Evolutionary conservation across 2,329 filamentous ascomycete genomes (phyloP).

Genomic region (Amylocarpus encephaloides): DNA sequence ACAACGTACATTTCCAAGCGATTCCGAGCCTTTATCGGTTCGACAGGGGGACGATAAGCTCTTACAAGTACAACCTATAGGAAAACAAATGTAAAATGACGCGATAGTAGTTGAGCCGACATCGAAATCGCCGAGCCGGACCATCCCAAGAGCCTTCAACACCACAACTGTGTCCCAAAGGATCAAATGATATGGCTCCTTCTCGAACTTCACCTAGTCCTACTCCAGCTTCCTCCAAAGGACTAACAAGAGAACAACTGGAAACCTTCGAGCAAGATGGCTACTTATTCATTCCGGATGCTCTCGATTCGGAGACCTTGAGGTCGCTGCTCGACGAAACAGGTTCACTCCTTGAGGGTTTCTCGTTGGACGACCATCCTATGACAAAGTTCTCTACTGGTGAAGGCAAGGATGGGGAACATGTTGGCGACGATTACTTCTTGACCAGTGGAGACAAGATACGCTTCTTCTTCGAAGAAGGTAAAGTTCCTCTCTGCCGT

Average conservation of each 20-base stretch:
- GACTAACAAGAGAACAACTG: slow-evolving; percentile 67
- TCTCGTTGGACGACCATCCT: slow-evolving; percentile 77
- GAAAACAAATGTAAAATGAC: too few relatives aligned
- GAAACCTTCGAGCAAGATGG: slow-evolving; percentile 72
- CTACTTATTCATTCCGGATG: slow-evolving; percentile 80
- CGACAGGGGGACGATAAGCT: too few relatives aligned
- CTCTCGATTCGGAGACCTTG: slow-evolving; percentile 61
- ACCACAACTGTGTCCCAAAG: background rate
- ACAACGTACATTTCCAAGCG: too few relatives aligned
- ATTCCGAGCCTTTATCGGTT: too few relatives aligned
- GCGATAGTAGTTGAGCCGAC: too few relatives aligned
- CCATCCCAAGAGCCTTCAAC: too few relatives aligned
- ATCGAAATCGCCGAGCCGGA: too few relatives aligned
- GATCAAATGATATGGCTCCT: slow-evolving; percentile 18
- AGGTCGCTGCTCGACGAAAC: slow-evolving; percentile 67
- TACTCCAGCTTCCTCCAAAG: slow-evolving; percentile 27
- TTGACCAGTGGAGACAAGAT: slow-evolving; percentile 83
- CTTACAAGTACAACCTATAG: too few relatives aligned
- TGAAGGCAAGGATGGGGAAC: slow-evolving; percentile 39
- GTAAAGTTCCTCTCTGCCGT: slow-evolving; percentile 29
- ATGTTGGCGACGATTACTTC: slow-evolving; percentile 77
- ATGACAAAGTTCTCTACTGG: slow-evolving; percentile 93
- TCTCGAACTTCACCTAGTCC: slow-evolving; percentile 18
- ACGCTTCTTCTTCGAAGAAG: slow-evolving; percentile 93
- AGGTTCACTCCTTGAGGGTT: slow-evolving; percentile 62